A percentile compares a stretch with the other conserved stretches of the same genome.
phyloP scores from a whole-genome alignment of 1,284 basidiomycete species.

The Cerrena zonata region DNA sequence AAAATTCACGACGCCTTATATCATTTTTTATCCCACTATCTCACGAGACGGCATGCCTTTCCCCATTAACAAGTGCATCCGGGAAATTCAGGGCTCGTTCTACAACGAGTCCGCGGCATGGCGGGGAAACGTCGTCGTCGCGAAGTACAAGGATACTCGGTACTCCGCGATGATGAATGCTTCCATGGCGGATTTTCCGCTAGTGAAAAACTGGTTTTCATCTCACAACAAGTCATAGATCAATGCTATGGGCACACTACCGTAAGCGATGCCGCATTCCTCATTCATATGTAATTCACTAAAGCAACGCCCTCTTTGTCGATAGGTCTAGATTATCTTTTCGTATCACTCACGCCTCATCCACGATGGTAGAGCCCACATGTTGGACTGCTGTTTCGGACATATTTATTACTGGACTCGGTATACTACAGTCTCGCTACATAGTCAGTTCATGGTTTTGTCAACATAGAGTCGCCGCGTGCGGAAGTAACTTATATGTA shows the following conservation, averaged over 20 bases:
- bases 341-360: neutral
- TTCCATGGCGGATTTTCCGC: slow-evolving; percentile 74
- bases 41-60: slow-evolving; percentile 75
- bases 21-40: slow-evolving; percentile 68
- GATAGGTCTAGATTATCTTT: neutral
- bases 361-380: neutral
- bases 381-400: neutral
- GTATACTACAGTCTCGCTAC: too few relatives aligned
- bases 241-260: neutral
- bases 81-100: slow-evolving; percentile 59
- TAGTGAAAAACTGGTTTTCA: slow-evolving; percentile 70
- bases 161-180: slow-evolving; percentile 66
- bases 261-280: neutral
- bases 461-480: too few relatives aligned
- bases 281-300: too few relatives aligned
- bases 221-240: slow-evolving; percentile 48
- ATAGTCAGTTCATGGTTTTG: too few relatives aligned
- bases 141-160: slow-evolving; percentile 64
- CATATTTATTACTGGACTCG: neutral
- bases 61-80: slow-evolving; percentile 67
- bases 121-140: slow-evolving; percentile 72
- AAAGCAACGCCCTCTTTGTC: neutral
- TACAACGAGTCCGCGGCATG: slow-evolving; percentile 62
- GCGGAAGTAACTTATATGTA: too few relatives aligned
- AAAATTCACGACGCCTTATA: slow-evolving; percentile 70